phyloP scores from a whole-genome alignment of 257 asterid species.

The Gentiana dahurica region DNA sequence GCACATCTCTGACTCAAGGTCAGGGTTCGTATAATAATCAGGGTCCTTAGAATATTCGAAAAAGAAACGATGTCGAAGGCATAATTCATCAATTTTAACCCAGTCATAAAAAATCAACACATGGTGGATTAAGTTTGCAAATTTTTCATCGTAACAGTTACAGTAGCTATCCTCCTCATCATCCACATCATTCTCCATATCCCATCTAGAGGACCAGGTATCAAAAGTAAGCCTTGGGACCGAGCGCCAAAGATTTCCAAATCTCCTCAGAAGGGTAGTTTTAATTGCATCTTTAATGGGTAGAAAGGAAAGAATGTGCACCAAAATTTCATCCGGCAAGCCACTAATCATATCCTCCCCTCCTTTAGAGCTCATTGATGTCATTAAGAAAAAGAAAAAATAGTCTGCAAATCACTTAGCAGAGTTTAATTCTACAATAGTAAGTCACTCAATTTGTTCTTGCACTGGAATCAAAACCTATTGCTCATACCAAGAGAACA shows the following conservation, averaged over 20 bases:
- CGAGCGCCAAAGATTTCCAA: neutral
- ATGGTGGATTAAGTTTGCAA: neutral
- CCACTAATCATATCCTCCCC: neutral
- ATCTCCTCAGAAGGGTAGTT: neutral
- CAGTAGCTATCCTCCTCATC: neutral
- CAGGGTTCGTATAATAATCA: neutral
- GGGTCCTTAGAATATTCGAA: neutral
- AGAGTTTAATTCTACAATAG: too few relatives aligned
- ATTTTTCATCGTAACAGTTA: neutral
- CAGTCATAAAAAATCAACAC: neutral
- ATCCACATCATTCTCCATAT: too few relatives aligned
- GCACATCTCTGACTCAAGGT: neutral
- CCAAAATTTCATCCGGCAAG: neutral
- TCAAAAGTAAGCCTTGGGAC: neutral
- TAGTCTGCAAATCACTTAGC: too few relatives aligned
- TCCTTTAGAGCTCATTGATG: neutral
- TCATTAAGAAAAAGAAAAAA: neutral
- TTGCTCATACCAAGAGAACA: too few relatives aligned
- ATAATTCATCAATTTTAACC: neutral
- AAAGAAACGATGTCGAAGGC: neutral
- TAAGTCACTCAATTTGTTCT: too few relatives aligned
- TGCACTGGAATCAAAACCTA: too few relatives aligned
- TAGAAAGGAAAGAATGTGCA: conserved; percentile 1
- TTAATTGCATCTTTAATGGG: neutral
- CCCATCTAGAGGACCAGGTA: neutral